A percentile compares a stretch with the other conserved stretches of the same genome.
These are phyloP conservation scores for Dendrostoma leiphaemia DNA, from an alignment of 2,329 filamentous ascomycete genomes.

Conservation along the genomic window DNA sequence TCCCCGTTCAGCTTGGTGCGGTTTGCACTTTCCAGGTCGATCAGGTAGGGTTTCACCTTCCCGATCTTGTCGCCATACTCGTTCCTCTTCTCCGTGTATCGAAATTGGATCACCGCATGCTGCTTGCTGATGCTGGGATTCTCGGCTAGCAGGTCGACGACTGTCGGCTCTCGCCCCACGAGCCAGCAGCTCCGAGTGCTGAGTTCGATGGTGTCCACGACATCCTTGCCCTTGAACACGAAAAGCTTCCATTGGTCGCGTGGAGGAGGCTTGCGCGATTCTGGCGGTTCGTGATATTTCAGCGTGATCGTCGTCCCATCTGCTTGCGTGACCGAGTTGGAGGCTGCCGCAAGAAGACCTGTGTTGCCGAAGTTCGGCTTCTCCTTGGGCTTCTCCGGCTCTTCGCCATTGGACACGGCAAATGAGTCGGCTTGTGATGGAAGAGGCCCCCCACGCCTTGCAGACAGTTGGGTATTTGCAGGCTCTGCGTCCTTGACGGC, in stretches of 20 bases:
- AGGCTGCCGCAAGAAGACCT: slow-evolving; percentile 81
- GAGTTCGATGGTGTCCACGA: slow-evolving; percentile 80
- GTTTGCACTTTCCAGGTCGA: slow-evolving; percentile 92
- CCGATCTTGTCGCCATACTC: slow-evolving; percentile 84
- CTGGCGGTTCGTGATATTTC: slow-evolving; percentile 94
- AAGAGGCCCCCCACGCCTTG: slow-evolving; percentile 45
- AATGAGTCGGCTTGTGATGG: slow-evolving; percentile 61
- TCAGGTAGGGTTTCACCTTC: slow-evolving; percentile 80
- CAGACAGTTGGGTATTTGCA: slow-evolving; percentile 4
- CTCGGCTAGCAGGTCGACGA: slow-evolving; percentile 81
- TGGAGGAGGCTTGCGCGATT: slow-evolving; percentile 82
- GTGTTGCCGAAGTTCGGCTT: slow-evolving; percentile 84
- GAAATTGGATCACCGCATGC: slow-evolving; percentile 92
- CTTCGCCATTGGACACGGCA: slow-evolving; percentile 50
- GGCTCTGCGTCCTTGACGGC: not conserved
- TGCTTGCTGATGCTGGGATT: slow-evolving; percentile 95
- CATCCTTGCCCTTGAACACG: slow-evolving; percentile 80
- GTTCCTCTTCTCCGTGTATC: slow-evolving; percentile 77
- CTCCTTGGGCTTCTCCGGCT: slow-evolving; percentile 65
- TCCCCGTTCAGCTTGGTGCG: slow-evolving; percentile 82
- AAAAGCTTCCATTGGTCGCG: slow-evolving; percentile 86
- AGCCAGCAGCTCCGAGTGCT: slow-evolving; percentile 83
- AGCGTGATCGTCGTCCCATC: slow-evolving; percentile 75
- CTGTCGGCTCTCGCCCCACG: slow-evolving; percentile 73
- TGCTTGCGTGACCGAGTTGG: slow-evolving; percentile 71